Evolutionary conservation across 352 stramenopile species (phyloP).

Genomic region (Globisporangium uncinulatum): DNA sequence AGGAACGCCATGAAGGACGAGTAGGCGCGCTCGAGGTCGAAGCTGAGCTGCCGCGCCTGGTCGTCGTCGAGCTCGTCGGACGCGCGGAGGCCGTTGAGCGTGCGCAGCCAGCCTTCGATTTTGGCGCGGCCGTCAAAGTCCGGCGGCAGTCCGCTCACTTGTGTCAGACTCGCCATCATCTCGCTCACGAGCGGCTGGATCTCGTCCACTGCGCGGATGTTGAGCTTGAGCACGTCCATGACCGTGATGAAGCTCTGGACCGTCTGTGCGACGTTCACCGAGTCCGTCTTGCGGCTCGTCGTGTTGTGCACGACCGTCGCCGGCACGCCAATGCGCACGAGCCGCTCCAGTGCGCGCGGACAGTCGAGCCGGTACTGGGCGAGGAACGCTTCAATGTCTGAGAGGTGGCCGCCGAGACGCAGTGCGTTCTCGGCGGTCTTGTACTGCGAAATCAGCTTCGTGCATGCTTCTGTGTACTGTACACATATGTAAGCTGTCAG

Average conservation of each 20-base stretch:
- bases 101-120: constrained; percentile 94
- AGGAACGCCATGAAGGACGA: constrained; percentile 91
- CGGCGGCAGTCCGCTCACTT: constrained; percentile 91
- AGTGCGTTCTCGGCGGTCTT: constrained; percentile 94
- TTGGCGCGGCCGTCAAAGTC: constrained; percentile 92
- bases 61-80: constrained; percentile 95
- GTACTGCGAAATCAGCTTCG: constrained; percentile 97
- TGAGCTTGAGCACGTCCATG: constrained; percentile 98
- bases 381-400: constrained; percentile 88
- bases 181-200: constrained; percentile 96
- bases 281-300: constrained; percentile 78
- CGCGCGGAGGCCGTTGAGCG: constrained; percentile 94
- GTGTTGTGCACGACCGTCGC: constrained; percentile 88
- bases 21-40: constrained; percentile 95
- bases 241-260: constrained; percentile 98
- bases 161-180: constrained; percentile 93
- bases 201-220: constrained; percentile 96
- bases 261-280: constrained; percentile 92
- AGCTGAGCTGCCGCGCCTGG: constrained; percentile 93
- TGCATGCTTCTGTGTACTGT: constrained; percentile 95
- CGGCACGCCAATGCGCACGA: constrained; percentile 93
- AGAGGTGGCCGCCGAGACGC: constrained; percentile 64
- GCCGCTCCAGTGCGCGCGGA: constrained; percentile 89
- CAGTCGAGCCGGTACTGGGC: constrained; percentile 95
- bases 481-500: no score